These are phyloP conservation scores for Sarocladiaceae sp. DNA, from an alignment of 2,329 filamentous ascomycete genomes.

Conservation along the genomic window DNA sequence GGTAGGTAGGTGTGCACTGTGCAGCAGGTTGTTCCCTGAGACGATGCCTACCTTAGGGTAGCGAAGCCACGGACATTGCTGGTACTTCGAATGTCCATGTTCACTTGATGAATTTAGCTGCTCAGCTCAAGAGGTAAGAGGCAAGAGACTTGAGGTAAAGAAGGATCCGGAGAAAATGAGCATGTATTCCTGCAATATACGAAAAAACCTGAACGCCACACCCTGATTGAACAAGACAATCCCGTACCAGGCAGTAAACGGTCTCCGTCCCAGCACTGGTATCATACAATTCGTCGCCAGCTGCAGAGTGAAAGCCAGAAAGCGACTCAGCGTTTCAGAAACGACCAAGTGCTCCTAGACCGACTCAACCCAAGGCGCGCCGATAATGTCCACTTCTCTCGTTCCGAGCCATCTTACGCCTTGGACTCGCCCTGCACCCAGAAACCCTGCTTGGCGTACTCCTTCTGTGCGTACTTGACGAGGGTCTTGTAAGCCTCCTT, in stretches of 20 bases:
- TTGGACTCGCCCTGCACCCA: slow-evolving; percentile 37
- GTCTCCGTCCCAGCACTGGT: slow-evolving; percentile 5
- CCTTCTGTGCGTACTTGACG: slow-evolving; percentile 63
- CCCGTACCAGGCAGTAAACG: slow-evolving; percentile 8
- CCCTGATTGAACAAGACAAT: slow-evolving; percentile 7
- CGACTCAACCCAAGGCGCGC: too few relatives aligned
- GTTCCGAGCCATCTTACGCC: slow-evolving; percentile 14
- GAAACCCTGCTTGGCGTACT: slow-evolving; percentile 54
- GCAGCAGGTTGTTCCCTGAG: too few relatives aligned
- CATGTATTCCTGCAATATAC: slow-evolving; percentile 6
- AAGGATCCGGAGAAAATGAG: background rate
- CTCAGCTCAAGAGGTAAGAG: too few relatives aligned
- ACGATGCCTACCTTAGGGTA: too few relatives aligned
- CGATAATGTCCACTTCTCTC: too few relatives aligned
- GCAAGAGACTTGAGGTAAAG: background rate
- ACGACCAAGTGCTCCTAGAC: too few relatives aligned
- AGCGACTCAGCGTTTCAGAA: background rate
- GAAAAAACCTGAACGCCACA: slow-evolving; percentile 7
- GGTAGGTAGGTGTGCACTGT: too few relatives aligned
- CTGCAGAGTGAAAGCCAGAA: background rate
- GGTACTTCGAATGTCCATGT: too few relatives aligned
- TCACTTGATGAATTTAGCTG: too few relatives aligned
- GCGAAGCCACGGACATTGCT: too few relatives aligned
- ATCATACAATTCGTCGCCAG: slow-evolving; percentile 4
- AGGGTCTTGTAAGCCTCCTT: slow-evolving; percentile 60